A percentile compares a stretch with the other conserved stretches of the same genome.
These are phyloP conservation scores for Spergularia azorica DNA, from an alignment of 179 eudicot species.

Conservation along the genomic window DNA sequence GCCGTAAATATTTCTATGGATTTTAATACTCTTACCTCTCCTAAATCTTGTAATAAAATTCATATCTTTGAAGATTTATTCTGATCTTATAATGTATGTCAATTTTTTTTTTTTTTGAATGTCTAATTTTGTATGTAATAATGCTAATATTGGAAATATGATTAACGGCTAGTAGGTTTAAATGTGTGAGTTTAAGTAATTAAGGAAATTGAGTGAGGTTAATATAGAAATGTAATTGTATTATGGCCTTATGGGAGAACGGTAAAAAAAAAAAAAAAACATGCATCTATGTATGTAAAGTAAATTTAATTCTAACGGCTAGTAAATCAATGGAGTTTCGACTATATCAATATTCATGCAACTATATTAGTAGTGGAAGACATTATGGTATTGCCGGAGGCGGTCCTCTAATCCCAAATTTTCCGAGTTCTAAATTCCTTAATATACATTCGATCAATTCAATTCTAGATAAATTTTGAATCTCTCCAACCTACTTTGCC, in stretches of 20 bases:
- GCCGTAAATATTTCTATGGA: conserved; percentile 5
- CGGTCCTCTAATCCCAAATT: no score
- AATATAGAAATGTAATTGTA: background rate
- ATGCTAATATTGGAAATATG: conserved; percentile 21
- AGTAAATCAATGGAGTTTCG: conserved; percentile 3
- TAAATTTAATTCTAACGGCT: conserved; percentile 16
- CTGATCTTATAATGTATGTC: background rate
- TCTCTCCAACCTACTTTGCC: no score
- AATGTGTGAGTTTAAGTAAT: conserved; percentile 1
- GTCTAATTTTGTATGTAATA: background rate
- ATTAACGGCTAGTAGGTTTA: conserved; percentile 33
- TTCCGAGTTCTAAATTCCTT: no score
- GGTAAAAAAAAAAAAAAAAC: background rate
- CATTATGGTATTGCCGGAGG: no score
- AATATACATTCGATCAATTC: no score
- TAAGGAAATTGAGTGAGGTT: conserved; percentile 12
- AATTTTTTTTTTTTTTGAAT: background rate
- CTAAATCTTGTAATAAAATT: conserved; percentile 13
- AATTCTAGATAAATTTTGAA: no score
- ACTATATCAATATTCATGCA: no score
- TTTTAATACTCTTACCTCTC: background rate
- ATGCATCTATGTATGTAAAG: background rate
- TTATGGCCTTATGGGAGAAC: no score
- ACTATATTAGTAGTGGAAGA: no score
- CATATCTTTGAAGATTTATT: conserved; percentile 20